Evolutionary conservation across 2,329 filamentous ascomycete species (phyloP).

Genomic region (Beauveria brongniartii): DNA sequence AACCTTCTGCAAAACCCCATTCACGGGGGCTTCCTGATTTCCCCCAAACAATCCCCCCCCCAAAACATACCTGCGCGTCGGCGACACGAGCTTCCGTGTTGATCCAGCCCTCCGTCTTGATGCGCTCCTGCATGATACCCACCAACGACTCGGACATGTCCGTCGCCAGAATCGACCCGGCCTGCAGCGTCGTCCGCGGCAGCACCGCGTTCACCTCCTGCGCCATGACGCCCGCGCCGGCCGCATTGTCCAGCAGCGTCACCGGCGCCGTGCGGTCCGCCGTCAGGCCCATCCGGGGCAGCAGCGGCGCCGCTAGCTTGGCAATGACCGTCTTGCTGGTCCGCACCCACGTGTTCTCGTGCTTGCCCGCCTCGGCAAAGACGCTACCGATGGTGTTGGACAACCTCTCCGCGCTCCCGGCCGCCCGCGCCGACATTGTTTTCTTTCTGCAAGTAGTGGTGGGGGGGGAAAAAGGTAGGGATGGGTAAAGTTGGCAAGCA

Average conservation of each 20-base stretch:
- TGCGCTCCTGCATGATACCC: conserved; percentile 29
- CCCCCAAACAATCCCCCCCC: no score
- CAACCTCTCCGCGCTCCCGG: not conserved
- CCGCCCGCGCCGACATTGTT: not conserved
- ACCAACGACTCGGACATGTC: conserved; percentile 39
- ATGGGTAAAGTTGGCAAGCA: not conserved
- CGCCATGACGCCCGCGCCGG: conserved; percentile 42
- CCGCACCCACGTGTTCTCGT: not conserved
- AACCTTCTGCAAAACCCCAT: not conserved
- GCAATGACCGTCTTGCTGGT: conserved; percentile 1
- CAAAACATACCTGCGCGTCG: conserved; percentile 36
- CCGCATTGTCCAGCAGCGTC: conserved; percentile 43
- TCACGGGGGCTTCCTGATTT: not conserved
- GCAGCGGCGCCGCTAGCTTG: conserved; percentile 3
- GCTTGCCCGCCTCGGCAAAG: not conserved
- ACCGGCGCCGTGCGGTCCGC: conserved; percentile 21
- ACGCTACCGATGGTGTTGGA: not conserved
- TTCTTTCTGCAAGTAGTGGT: not conserved
- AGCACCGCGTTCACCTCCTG: conserved; percentile 33
- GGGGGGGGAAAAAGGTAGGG: no score
- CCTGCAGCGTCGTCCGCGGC: conserved; percentile 26
- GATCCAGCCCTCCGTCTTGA: conserved; percentile 35
- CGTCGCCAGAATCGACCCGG: conserved; percentile 40
- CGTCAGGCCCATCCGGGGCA: conserved; percentile 7
- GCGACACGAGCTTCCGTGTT: conserved; percentile 34